Evolutionary conservation across 1,139 yeast genomes (phyloP).

Genomic region (Pichia sp.): DNA sequence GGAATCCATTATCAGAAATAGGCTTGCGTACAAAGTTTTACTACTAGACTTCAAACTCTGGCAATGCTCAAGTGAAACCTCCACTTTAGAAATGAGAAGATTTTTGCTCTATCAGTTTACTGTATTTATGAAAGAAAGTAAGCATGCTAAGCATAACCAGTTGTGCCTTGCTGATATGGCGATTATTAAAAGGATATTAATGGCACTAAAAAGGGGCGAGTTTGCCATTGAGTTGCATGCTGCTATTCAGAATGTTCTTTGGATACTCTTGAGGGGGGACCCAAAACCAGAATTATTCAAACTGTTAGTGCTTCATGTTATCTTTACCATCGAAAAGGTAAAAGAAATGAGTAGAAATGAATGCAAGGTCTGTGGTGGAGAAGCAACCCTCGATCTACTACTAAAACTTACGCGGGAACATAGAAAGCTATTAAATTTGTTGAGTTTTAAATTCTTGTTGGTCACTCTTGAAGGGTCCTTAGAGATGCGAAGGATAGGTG

Average conservation of each 20-base stretch:
- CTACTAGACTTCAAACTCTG: slow-evolving; percentile 46
- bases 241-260: slow-evolving; percentile 31
- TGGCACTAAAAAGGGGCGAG: slow-evolving; percentile 39
- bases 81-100: slow-evolving; percentile 35
- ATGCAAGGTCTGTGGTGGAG: background rate
- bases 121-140: slow-evolving; percentile 45
- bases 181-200: slow-evolving; percentile 45
- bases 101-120: slow-evolving; percentile 50
- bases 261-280: slow-evolving; percentile 31
- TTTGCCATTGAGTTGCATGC: slow-evolving; percentile 31
- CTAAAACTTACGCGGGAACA: slow-evolving; percentile 3
- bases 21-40: slow-evolving; percentile 37
- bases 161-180: slow-evolving; percentile 47
- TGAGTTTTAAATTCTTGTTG: slow-evolving; percentile 48
- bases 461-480: slow-evolving; percentile 39
- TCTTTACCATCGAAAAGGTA: slow-evolving; percentile 33
- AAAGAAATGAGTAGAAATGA: too few relatives aligned
- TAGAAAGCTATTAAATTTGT: slow-evolving; percentile 2
- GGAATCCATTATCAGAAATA: slow-evolving; percentile 38
- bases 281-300: slow-evolving; percentile 34
- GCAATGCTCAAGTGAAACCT: slow-evolving; percentile 24
- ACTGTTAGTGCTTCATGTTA: slow-evolving; percentile 35
- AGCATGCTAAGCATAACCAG: slow-evolving; percentile 41
- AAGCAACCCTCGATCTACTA: slow-evolving; percentile 6
- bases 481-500: slow-evolving; percentile 38